These are phyloP conservation scores for Vaccinium corymbosum DNA, from an alignment of 148 eudicot species.

Conservation along the genomic window DNA sequence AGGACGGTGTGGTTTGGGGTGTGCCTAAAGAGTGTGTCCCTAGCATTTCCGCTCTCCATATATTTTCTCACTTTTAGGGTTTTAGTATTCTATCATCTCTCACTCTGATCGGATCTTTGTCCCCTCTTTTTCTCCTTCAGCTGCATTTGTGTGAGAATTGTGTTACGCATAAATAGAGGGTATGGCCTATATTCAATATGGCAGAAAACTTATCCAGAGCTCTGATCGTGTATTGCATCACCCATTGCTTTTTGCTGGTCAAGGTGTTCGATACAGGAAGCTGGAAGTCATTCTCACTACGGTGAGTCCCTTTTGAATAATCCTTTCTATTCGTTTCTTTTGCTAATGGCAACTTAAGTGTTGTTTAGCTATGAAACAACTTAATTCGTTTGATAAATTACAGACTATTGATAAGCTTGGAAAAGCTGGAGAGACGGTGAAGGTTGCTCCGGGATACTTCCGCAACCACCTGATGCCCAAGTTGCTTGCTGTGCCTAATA, in stretches of 20 bases:
- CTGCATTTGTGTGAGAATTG: background rate
- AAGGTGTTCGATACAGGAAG: constrained; percentile 78
- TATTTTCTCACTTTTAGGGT: background rate
- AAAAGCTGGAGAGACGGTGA: constrained; percentile 85
- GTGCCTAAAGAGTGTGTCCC: too few species aligned
- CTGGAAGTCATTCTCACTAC: constrained; percentile 86
- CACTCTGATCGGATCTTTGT: background rate
- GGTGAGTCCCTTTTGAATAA: constrained; percentile 23
- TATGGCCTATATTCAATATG: constrained; percentile 64
- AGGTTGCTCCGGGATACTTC: constrained; percentile 91
- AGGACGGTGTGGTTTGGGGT: too few species aligned
- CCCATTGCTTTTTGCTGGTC: constrained; percentile 61
- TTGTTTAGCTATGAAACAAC: background rate
- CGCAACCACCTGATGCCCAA: constrained; percentile 94
- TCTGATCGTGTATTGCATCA: constrained; percentile 42
- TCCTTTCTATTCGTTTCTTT: background rate
- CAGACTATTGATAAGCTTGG: constrained; percentile 86
- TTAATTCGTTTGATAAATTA: constrained; percentile 10
- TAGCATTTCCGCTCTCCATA: background rate
- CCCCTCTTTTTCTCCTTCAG: background rate
- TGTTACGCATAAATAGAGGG: background rate
- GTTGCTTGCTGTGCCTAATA: constrained; percentile 86
- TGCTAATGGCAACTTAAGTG: background rate
- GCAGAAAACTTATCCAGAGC: constrained; percentile 33
- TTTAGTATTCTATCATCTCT: background rate